These are phyloP conservation scores for Didymellaceae sp. DNA, from an alignment of 2,329 filamentous ascomycete species.

Conservation along the genomic window DNA sequence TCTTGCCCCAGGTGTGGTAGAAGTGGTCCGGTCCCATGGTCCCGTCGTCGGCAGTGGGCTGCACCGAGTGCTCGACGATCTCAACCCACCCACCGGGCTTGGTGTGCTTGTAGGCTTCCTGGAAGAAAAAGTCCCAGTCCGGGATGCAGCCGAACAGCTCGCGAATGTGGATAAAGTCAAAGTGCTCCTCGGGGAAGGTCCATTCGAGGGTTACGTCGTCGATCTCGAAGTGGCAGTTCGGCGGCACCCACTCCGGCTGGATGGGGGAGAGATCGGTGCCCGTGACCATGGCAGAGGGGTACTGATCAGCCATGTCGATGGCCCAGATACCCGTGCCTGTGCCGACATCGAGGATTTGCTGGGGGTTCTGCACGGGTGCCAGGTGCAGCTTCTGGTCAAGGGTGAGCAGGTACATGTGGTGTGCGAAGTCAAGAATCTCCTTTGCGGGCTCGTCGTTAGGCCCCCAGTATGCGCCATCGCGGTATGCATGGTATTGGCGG, in stretches of 20 bases:
- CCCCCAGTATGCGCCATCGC: slow-evolving; percentile 49
- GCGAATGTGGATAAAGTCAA: slow-evolving; percentile 56
- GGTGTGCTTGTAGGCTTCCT: slow-evolving; percentile 42
- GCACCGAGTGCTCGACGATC: slow-evolving; percentile 52
- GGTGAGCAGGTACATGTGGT: slow-evolving; percentile 48
- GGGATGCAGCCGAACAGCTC: slow-evolving; percentile 55
- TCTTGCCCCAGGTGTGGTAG: slow-evolving; percentile 44
- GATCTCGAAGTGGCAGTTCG: slow-evolving; percentile 56
- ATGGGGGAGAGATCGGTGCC: slow-evolving; percentile 59
- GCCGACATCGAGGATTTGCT: slow-evolving; percentile 43
- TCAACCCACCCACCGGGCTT: slow-evolving; percentile 55
- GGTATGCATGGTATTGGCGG: slow-evolving; percentile 46
- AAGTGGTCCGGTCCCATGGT: slow-evolving; percentile 48
- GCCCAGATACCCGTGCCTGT: slow-evolving; percentile 50
- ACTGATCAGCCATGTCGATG: slow-evolving; percentile 43
- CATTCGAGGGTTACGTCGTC: slow-evolving; percentile 54
- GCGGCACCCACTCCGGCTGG: slow-evolving; percentile 56
- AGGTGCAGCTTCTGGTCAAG: slow-evolving; percentile 45
- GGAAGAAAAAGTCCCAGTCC: slow-evolving; percentile 54
- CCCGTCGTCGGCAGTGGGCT: slow-evolving; percentile 50
- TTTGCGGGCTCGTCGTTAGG: slow-evolving; percentile 54
- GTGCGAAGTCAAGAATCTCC: slow-evolving; percentile 54
- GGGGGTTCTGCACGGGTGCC: slow-evolving; percentile 40
- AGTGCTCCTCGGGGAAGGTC: slow-evolving; percentile 47
- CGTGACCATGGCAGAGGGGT: slow-evolving; percentile 40